phyloP scores from a whole-genome alignment of 1,284 basidiomycete species.

The Moesziomyces antarcticus region DNA sequence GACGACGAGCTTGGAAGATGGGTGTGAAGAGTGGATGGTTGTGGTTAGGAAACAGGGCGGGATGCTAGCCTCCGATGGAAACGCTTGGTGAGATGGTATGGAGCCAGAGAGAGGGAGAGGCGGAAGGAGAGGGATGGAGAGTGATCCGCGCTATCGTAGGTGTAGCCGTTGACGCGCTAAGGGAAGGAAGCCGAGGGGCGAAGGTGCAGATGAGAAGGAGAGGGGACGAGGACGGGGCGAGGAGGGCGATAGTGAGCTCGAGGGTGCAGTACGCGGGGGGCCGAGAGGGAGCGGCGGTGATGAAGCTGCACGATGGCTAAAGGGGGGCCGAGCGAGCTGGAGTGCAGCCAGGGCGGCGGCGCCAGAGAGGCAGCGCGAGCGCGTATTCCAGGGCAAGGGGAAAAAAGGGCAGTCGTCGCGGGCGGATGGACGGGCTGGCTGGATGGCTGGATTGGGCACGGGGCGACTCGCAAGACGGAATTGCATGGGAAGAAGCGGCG shows the following conservation, averaged over 20 bases:
- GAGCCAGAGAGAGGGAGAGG: background rate
- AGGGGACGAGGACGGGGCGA: background rate
- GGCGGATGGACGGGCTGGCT: too few species aligned
- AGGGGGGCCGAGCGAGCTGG: background rate
- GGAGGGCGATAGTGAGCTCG: background rate
- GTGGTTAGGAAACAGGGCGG: too few species aligned
- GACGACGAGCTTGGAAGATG: background rate
- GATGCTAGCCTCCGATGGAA: background rate
- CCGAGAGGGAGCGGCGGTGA: background rate
- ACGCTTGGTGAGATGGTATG: background rate
- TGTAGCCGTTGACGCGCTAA: background rate
- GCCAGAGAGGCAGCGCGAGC: too few species aligned
- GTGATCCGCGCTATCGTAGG: too few species aligned
- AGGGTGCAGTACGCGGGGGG: background rate
- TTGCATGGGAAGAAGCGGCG: background rate
- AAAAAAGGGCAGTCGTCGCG: too few species aligned
- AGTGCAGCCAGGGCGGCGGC: background rate
- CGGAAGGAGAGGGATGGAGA: background rate
- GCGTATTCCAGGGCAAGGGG: background rate
- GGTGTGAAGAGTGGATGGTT: background rate
- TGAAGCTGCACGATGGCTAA: constrained; percentile 1
- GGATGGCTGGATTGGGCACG: too few species aligned
- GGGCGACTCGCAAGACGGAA: background rate
- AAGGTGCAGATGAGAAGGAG: background rate
- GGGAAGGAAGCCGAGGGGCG: background rate